A percentile compares a stretch with the other conserved stretches of the same genome.
These are phyloP conservation scores for Exophiala xenobiotica DNA, from an alignment of 2,329 filamentous ascomycete genomes.

Conservation along the genomic window DNA sequence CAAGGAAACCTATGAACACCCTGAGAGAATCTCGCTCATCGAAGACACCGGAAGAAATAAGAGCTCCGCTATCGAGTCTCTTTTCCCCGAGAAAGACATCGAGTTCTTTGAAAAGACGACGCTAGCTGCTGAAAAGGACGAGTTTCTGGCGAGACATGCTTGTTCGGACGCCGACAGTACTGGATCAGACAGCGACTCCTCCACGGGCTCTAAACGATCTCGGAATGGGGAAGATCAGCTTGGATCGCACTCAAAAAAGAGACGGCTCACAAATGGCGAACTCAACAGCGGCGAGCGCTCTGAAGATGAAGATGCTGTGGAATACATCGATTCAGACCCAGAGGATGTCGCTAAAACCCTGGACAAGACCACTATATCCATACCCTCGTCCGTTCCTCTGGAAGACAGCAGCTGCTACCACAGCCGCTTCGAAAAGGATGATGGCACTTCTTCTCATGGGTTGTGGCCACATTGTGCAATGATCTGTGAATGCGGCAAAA, in stretches of 20 bases:
- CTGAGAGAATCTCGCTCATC: too few relatives aligned
- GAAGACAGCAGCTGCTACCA: neutral
- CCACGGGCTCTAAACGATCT: neutral
- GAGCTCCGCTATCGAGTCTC: too few relatives aligned
- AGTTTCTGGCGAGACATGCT: neutral
- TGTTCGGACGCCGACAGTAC: neutral
- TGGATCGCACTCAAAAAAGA: neutral
- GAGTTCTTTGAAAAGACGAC: too few relatives aligned
- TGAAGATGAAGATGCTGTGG: neutral
- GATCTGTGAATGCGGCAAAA: constrained; percentile 3
- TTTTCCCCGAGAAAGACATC: too few relatives aligned
- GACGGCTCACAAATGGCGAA: neutral
- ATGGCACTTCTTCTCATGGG: constrained; percentile 8
- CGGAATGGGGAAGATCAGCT: neutral
- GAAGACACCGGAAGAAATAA: too few relatives aligned
- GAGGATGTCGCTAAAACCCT: neutral
- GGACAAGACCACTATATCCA: neutral
- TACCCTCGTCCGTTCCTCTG: neutral
- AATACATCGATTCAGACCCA: neutral
- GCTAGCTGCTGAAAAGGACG: too few relatives aligned
- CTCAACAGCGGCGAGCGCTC: neutral
- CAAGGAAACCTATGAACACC: constrained; percentile 18
- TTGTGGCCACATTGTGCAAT: constrained; percentile 12
- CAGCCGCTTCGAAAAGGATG: neutral
- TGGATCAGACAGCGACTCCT: neutral